These are phyloP conservation scores for Boletus subluridellus DNA, from an alignment of 1,284 basidiomycete species.

Conservation along the genomic window DNA sequence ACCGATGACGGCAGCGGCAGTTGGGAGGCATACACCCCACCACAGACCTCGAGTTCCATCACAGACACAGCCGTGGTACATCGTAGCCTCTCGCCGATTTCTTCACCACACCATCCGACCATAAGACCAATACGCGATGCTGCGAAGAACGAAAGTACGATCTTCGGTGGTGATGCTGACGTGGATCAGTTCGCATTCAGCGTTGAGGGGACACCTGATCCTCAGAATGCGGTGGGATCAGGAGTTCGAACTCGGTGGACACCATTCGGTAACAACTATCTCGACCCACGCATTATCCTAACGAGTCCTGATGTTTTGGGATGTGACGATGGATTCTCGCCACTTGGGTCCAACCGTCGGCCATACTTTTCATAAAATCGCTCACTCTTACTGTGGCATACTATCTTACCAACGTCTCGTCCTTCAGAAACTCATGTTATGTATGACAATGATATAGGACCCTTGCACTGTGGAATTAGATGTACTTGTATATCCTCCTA, in stretches of 20 bases:
- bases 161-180: constrained; percentile 27
- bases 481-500: constrained; percentile 25
- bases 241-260: constrained; percentile 24
- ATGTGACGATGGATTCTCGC: constrained; percentile 25
- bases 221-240: constrained; percentile 16
- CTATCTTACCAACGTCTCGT: neutral
- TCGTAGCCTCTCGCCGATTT: constrained; percentile 26
- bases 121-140: constrained; percentile 2
- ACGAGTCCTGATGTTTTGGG: constrained; percentile 22
- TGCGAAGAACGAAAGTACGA: constrained; percentile 20
- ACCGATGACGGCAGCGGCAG: constrained; percentile 46
- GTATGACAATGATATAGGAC: constrained; percentile 12
- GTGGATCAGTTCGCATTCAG: constrained; percentile 29
- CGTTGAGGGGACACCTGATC: constrained; percentile 14
- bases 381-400: neutral
- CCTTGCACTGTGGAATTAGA: constrained; percentile 16
- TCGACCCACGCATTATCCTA: constrained; percentile 31
- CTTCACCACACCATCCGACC: constrained; percentile 14
- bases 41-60: constrained; percentile 49
- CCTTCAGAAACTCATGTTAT: neutral
- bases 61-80: constrained; percentile 27
- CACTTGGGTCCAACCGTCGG: constrained; percentile 20
- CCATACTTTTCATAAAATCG: constrained; percentile 17
- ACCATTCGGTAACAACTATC: constrained; percentile 21
- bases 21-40: constrained; percentile 59